Conservation (phyloP, 768 basidiomycete genomes). For the Kwoniella dendrophila region DNA sequence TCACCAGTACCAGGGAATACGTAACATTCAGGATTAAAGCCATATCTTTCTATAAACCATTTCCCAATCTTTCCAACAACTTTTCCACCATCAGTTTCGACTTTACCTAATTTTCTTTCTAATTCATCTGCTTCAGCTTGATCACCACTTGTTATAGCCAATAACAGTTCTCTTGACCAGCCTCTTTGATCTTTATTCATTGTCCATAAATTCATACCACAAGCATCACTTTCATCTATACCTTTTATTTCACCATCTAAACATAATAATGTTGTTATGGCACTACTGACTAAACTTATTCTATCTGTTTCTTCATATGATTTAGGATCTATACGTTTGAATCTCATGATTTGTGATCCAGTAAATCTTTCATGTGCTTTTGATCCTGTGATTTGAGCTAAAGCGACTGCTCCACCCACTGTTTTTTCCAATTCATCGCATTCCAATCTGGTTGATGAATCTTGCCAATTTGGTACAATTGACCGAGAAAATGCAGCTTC, state of each 20-base stretch:
- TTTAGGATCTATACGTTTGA: constrained; percentile 54
- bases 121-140: constrained; percentile 63
- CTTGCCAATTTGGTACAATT: constrained; percentile 84
- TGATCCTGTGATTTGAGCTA: constrained; percentile 78
- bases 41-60: constrained; percentile 78
- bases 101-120: constrained; percentile 70
- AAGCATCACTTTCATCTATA: constrained; percentile 83
- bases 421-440: constrained; percentile 69
- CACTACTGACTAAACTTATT: constrained; percentile 80
- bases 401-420: constrained; percentile 69
- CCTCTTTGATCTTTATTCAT: constrained; percentile 64
- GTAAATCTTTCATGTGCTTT: constrained; percentile 87
- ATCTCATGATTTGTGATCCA: constrained; percentile 78
- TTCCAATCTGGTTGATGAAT: constrained; percentile 78
- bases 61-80: constrained; percentile 66
- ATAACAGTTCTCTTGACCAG: constrained; percentile 71
- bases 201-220: constrained; percentile 87
- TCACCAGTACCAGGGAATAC: constrained; percentile 87
- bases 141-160: constrained; percentile 66
- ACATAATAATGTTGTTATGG: constrained; percentile 75
- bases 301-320: constrained; percentile 64
- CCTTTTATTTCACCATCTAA: constrained; percentile 70
- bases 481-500: constrained; percentile 70
- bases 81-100: constrained; percentile 73
- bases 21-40: constrained; percentile 71